Conservation (phyloP, 2,329 filamentous ascomycete genomes). For the Westerdykella ornata region DNA sequence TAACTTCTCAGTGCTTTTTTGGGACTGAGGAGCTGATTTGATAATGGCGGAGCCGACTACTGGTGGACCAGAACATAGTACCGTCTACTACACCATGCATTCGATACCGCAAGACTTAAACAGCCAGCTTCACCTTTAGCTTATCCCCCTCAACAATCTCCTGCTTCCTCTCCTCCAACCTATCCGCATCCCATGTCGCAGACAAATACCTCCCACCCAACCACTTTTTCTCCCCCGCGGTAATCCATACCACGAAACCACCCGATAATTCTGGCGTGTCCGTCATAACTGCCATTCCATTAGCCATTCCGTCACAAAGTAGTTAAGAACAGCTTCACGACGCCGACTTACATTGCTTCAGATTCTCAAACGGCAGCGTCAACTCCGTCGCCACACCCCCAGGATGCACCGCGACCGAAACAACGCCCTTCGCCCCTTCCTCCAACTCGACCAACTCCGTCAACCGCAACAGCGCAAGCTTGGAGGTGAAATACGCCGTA, state of each 20-base stretch:
- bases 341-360: constrained; percentile 3
- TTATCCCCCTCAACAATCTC: constrained; percentile 22
- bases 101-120: constrained; percentile 7
- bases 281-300: constrained; percentile 2
- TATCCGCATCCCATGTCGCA: constrained; percentile 21
- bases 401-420: constrained; percentile 21
- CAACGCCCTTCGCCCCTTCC: constrained; percentile 19
- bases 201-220: constrained; percentile 19
- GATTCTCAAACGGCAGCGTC: neutral
- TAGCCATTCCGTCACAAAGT: neutral
- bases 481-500: constrained; percentile 43
- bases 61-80: too few relatives aligned
- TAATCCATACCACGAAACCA: constrained; percentile 18
- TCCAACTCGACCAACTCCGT: constrained; percentile 47
- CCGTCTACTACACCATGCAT: too few relatives aligned
- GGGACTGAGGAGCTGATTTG: too few relatives aligned
- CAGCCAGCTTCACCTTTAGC: constrained; percentile 14
- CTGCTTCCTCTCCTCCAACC: constrained; percentile 16
- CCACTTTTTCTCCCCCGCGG: constrained; percentile 14
- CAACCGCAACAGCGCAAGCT: constrained; percentile 46
- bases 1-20: too few relatives aligned
- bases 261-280: constrained; percentile 12
- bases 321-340: neutral
- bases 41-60: too few relatives aligned
- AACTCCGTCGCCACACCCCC: constrained; percentile 23